Evolutionary conservation across 2,329 filamentous ascomycete genomes (phyloP), one percentile per base, ranked within the genome.

Genomic region (Chaetomium globosum): DNA sequence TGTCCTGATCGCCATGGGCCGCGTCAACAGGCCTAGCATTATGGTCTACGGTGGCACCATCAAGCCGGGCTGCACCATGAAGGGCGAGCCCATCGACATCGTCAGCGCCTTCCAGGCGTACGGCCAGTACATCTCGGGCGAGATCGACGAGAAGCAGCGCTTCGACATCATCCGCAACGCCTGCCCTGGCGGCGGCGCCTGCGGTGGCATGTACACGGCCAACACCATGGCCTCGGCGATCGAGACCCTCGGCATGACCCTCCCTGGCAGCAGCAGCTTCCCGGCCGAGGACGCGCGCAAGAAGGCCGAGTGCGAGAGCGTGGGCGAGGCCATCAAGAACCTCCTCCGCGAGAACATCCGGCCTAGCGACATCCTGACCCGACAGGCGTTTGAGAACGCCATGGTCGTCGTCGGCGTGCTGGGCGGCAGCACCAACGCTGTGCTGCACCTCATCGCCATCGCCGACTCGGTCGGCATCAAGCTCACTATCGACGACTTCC

Each of bases 11-110:
- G 95, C 93, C 64, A 97, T 97, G 91, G 94, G 93, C 46, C 87
- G 95, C 72, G 88, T 97, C 71, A 98, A 99, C 82, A 84, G 95
- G 55, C 95, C 95, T 33, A 93, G 91, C 73, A 83, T 99, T 75
- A 99, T 99, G 95, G 91, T 99, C 33, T 99, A 99, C 75, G 95
- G 95, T 71, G 95, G 95, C 57, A 93, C 91, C 51, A 99, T 98
- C 77, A 89, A 91, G 76, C 92, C 95, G 46, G 95, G 95, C 55
- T 97, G 93, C 80, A 91, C 90, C 63, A 84, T 82, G 73, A 85
- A 85, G 59, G 91, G 93, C 71, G 83, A 89, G 70, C 81, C 89
- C 65, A 92, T 97, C 72, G 94, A 99, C 77, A 96, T 99, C 61
- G 91, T 99, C 66, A 97, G 93, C 58, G 95, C 95, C 52, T 99